Evolutionary conservation across 768 basidiomycete genomes (phyloP).

Genomic region (Termitomyces sp.): DNA sequence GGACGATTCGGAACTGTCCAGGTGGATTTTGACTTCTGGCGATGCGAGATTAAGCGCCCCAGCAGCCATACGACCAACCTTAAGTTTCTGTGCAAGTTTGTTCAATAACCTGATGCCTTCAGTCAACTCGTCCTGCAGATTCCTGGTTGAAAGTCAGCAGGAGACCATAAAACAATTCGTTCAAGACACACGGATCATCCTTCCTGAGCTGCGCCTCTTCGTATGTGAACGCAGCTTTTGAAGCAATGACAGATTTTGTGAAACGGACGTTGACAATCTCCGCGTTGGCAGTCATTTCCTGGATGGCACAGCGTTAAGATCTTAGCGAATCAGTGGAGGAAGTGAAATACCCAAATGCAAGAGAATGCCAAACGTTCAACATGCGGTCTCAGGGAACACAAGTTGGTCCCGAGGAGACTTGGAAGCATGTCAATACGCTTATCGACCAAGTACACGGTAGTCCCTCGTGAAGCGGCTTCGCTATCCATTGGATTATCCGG

Average conservation of each 20-base stretch:
- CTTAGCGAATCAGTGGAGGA: background rate
- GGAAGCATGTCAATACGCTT: constrained; percentile 99
- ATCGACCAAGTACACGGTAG: constrained; percentile 97
- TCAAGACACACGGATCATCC: constrained; percentile 71
- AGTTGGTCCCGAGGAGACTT: constrained; percentile 85
- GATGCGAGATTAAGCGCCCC: constrained; percentile 98
- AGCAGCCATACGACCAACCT: constrained; percentile 81
- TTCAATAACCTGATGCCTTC: constrained; percentile 87
- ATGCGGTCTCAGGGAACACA: constrained; percentile 87
- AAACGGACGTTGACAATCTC: constrained; percentile 89
- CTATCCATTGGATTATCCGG: constrained; percentile 94
- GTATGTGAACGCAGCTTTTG: constrained; percentile 95
- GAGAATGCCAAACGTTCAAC: constrained; percentile 96
- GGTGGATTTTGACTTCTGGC: constrained; percentile 95
- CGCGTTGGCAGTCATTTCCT: constrained; percentile 89
- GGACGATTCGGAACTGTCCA: constrained; percentile 88
- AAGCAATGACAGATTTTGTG: constrained; percentile 94
- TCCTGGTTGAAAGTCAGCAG: constrained; percentile 31
- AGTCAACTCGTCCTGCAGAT: constrained; percentile 75
- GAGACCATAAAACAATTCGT: background rate
- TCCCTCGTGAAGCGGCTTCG: constrained; percentile 93
- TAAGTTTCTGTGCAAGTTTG: constrained; percentile 77
- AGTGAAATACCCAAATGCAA: constrained; percentile 76
- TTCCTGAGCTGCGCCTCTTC: constrained; percentile 93
- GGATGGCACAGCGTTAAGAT: constrained; percentile 8